Evolutionary conservation across 306 rosid species (phyloP).

Genomic region (Fragaria vesca): DNA sequence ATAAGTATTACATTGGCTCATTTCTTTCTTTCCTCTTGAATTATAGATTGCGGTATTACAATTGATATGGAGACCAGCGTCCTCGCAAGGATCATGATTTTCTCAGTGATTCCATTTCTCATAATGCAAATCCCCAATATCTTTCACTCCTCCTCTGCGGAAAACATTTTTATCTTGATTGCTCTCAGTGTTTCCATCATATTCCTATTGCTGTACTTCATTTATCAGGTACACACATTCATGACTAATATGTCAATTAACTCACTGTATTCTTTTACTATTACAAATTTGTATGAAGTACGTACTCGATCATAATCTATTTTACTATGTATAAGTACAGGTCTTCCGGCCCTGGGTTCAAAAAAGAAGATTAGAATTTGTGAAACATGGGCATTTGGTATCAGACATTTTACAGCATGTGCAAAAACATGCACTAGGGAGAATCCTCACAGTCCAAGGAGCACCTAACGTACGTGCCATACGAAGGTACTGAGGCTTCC

Average conservation of each 20-base stretch:
- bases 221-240: constrained; percentile 53
- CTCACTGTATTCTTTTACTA: background rate
- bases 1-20: background rate
- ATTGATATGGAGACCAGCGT: constrained; percentile 51
- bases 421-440: constrained; percentile 17
- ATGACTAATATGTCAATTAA: background rate
- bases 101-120: constrained; percentile 48
- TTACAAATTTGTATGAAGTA: background rate
- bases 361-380: constrained; percentile 22
- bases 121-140: constrained; percentile 53
- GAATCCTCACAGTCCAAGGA: constrained; percentile 17
- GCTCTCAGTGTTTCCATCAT: constrained; percentile 40
- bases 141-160: constrained; percentile 21
- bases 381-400: constrained; percentile 13
- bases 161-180: constrained; percentile 34
- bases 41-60: constrained; percentile 48
- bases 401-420: constrained; percentile 17
- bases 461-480: constrained; percentile 18
- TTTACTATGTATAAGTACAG: background rate
- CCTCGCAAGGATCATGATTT: constrained; percentile 51
- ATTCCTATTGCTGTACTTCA: constrained; percentile 34
- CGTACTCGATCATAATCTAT: background rate
- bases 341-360: constrained; percentile 24
- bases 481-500: constrained; percentile 7
- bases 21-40: background rate